Evolutionary conservation across 2,329 filamentous ascomycete genomes (phyloP), one percentile per base, ranked within the genome.

Genomic region (Ceratocystis ficicola): DNA sequence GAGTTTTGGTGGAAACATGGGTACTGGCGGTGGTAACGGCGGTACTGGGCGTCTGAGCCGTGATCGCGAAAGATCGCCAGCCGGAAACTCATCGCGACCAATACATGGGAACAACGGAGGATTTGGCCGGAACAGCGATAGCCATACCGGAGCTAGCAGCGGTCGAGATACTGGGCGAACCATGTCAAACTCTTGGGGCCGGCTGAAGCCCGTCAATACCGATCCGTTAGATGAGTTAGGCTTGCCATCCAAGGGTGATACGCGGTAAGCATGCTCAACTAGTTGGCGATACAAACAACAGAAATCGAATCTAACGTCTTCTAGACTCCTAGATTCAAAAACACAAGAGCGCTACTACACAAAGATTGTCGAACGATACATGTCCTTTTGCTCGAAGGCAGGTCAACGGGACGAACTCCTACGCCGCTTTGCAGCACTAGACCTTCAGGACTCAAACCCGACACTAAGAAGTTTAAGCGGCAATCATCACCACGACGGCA

Each of bases 181-280:
- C 17, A 69, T 73, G 8, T 83, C 84, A 61, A 80, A 81, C 63
- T 80, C 83, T 70, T 89, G 87, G 85, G 83, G 82, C 68, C 81
- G 88, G 69, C 78, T 95, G 69, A 91, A 88, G 74, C 87, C 89
- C 12, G 81, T 86, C 68, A 83, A 87, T 57, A 78, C 85, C 66
- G 91, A 96, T 74, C 84, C 89, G 15, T 79, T 97, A 32, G 89
- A 95, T 70, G 82, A 80, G 68, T 88, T 95, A 70, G 92, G 93
- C 1, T 81, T 96, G 69, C 90, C 90, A 3, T 96, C 91, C 1
- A 96, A 96, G 73, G 93, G 93, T 64, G 93, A 97, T 75, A 88
- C 81, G 61, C 87, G 88, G 91, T 93, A 79, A 48, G 73, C 67
- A 30, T 5, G 17, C 12, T 32, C 17, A 17, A 41, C 2, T 10